Conservation (phyloP, 2,329 filamentous ascomycete genomes). For the Malbranchea zuffiana region DNA sequence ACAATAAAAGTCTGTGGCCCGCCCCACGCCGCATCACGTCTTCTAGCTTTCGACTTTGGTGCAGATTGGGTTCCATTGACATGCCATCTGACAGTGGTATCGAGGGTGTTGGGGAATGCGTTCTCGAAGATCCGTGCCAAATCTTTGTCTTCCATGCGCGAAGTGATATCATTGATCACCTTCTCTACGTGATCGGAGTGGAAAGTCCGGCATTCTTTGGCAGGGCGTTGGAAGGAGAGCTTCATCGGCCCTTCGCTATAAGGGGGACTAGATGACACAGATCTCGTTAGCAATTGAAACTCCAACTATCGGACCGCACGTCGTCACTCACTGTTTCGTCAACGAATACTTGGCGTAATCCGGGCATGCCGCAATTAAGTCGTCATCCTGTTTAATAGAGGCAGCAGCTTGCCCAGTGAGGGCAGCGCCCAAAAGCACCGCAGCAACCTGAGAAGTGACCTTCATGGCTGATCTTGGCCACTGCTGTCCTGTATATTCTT, state of each 20-base stretch:
- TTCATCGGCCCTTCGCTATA: conserved; percentile 66
- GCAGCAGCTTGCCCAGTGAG: background rate
- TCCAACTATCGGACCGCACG: background rate
- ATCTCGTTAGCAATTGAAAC: conserved; percentile 9
- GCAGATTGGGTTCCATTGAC: conserved; percentile 45
- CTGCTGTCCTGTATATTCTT: no score
- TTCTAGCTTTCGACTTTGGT: conserved; percentile 33
- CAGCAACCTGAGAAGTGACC: background rate
- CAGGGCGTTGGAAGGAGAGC: conserved; percentile 78
- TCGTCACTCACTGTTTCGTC: conserved; percentile 14
- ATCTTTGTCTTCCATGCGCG: conserved; percentile 70
- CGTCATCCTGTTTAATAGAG: conserved; percentile 1
- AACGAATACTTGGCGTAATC: conserved; percentile 22
- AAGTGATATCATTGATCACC: conserved; percentile 72
- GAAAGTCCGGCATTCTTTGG: conserved; percentile 75
- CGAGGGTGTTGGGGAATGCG: conserved; percentile 80
- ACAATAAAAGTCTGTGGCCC: conserved; percentile 88
- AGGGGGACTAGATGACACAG: conserved; percentile 49
- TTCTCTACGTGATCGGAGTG: conserved; percentile 74
- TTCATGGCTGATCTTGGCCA: no score
- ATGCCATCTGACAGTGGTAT: conserved; percentile 84
- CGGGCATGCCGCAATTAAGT: conserved; percentile 18
- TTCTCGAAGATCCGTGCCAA: conserved; percentile 91
- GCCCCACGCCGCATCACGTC: conserved; percentile 58
- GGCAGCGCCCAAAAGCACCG: conserved; percentile 2